Base-by-base conservation (phyloP, 2,329 filamentous ascomycete genomes). In the Seiridium unicorne region DNA sequence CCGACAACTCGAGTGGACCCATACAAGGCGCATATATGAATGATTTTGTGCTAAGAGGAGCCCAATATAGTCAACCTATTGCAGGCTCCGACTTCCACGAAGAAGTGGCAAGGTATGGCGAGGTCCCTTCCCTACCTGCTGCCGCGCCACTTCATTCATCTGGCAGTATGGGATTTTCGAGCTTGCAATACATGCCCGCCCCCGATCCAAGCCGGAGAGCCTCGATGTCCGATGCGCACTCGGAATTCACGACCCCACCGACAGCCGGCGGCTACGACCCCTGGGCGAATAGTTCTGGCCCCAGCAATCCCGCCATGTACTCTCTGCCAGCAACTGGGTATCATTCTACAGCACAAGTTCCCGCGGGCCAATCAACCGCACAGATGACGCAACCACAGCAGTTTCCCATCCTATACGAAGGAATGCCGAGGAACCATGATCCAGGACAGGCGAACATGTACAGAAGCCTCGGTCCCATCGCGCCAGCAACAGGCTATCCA, bases 21-120 rank as follows among this genome's bases (percentile, higher is more conserved):
- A 62, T 66, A 11, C 57, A 64, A 13, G 57, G 55, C 31, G 32
- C 60, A 31, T 70, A 66, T 48, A 60, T 64, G n/a, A 61, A 60
- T 4, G 78, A 83, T 0, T 68, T 84, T 40, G 76, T 80, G 0
- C 72, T 81, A 55, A 76, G 81, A 51, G 71, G 70, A 9, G 72
- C 69, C 35, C 76, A 77, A 47, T 81, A 77, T 63, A 65, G 70
- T 26, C 67, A 77, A 5, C 69, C 75, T n/a, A 73, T 81, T 57
- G 70, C 83, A 56, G 70, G 74, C 38, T 63, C 76, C 1, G 81
- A 79, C 6, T 73, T 83, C 46, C 61, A 72, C 13, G 59, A 76
- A 9, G 79, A 79, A 68, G 61, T 73, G 61, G 47, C 75, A 26
- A 31, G 47, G 7, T 60, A 60, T 35, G 34, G 34, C 34, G 58